phyloP scores from a whole-genome alignment of 108 stramenopile species.

The Discostella stelligeroides region DNA sequence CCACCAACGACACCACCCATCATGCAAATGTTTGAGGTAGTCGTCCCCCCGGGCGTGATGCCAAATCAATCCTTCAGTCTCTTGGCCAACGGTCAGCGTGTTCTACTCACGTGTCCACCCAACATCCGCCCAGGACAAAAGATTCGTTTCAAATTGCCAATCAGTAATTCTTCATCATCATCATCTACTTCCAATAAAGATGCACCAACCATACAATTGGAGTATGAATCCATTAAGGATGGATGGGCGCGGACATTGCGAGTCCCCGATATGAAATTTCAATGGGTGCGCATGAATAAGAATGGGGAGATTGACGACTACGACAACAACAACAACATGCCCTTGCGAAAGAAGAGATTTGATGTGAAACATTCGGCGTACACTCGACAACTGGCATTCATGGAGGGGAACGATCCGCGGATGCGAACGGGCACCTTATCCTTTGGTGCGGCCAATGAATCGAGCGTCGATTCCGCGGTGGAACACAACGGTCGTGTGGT shows the following conservation, averaged over 20 bases:
- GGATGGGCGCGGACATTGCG: conserved; percentile 88
- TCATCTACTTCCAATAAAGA: conserved; percentile 27
- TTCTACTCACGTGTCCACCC: conserved; percentile 90
- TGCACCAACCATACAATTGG: conserved; percentile 41
- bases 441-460: conserved; percentile 75
- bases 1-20: conserved; percentile 25
- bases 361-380: conserved; percentile 79
- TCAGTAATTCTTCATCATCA: conserved; percentile 30
- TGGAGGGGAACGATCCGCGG: conserved; percentile 84
- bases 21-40: conserved; percentile 89
- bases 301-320: conserved; percentile 52
- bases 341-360: no score
- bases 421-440: conserved; percentile 72
- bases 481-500: conserved; percentile 50
- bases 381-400: conserved; percentile 71
- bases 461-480: conserved; percentile 62
- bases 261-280: conserved; percentile 87
- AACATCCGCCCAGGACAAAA: conserved; percentile 87
- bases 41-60: conserved; percentile 81
- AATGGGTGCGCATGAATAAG: conserved; percentile 81
- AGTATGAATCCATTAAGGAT: conserved; percentile 74
- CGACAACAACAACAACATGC: no score
- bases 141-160: conserved; percentile 89
- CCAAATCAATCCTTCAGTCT: conserved; percentile 88
- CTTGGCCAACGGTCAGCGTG: conserved; percentile 88